phyloP scores from a whole-genome alignment of 768 basidiomycete species.

The Tylopilus intermedius region DNA sequence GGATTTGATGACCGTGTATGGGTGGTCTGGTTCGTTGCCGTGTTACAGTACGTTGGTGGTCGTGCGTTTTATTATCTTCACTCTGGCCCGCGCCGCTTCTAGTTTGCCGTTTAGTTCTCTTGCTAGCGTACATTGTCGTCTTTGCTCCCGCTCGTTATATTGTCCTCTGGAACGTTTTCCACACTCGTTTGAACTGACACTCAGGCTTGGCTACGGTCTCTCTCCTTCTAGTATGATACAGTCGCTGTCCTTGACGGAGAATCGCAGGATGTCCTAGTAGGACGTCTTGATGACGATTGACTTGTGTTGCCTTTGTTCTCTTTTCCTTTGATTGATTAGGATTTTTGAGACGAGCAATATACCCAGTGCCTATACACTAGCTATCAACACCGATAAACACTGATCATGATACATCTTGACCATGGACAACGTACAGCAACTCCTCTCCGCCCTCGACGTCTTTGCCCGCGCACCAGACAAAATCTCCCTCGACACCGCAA shows the following conservation, averaged over 20 bases:
- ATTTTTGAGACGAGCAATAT: conserved; percentile 21
- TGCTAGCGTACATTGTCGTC: conserved; percentile 41
- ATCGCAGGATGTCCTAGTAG: conserved; percentile 15
- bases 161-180: conserved; percentile 42
- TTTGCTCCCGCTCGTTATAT: conserved; percentile 29
- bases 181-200: conserved; percentile 60
- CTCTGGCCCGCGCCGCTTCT: conserved; percentile 32
- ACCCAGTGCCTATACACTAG: conserved; percentile 27
- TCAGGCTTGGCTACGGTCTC: conserved; percentile 43
- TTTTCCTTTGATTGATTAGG: conserved; percentile 10
- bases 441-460: conserved; percentile 74
- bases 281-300: conserved; percentile 24
- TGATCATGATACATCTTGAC: conserved; percentile 15
- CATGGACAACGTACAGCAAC: conserved; percentile 68
- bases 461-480: conserved; percentile 82
- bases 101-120: conserved; percentile 34
- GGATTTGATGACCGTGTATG: conserved; percentile 2
- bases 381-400: conserved; percentile 31
- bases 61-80: conserved; percentile 23
- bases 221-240: conserved; percentile 44
- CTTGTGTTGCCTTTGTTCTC: conserved; percentile 9
- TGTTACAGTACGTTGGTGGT: conserved; percentile 29
- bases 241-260: conserved; percentile 36
- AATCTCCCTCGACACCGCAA: conserved; percentile 76
- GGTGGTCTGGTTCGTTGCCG: conserved; percentile 22